phyloP scores from a whole-genome alignment of 257 asterid genomes.

The Salvia miltiorrhiza region DNA sequence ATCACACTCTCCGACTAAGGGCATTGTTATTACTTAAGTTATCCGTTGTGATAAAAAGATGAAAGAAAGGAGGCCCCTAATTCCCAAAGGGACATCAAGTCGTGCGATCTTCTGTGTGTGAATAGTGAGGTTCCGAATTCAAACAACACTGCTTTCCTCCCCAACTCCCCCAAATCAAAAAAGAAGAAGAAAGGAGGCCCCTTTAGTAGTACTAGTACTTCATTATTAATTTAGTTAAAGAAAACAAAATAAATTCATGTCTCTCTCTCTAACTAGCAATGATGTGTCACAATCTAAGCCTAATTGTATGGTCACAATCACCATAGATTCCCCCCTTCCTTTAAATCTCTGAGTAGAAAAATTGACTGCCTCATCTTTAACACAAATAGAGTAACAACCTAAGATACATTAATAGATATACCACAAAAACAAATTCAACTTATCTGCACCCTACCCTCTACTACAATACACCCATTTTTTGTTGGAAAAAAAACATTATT shows the following conservation, averaged over 20 bases:
- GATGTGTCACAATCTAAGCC: conserved; percentile 37
- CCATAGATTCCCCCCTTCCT: conserved; percentile 32
- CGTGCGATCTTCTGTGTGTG: too few species aligned
- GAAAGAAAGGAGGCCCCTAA: too few species aligned
- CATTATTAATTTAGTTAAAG: too few species aligned
- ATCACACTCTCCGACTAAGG: too few species aligned
- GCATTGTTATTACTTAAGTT: too few species aligned
- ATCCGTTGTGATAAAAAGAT: too few species aligned
- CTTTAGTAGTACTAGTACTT: too few species aligned
- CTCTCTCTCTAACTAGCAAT: neutral
- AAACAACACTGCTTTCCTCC: too few species aligned
- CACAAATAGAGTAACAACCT: conserved; percentile 33
- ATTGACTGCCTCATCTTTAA: conserved; percentile 23
- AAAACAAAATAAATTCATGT: neutral
- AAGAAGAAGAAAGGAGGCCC: too few species aligned
- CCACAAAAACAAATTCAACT: conserved; percentile 9
- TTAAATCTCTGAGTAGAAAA: conserved; percentile 27
- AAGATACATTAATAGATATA: conserved; percentile 20
- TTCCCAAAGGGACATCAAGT: too few species aligned
- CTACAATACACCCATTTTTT: neutral
- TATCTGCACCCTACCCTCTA: neutral
- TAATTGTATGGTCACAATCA: conserved; percentile 43
- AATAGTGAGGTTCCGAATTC: too few species aligned
- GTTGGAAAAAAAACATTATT: neutral
- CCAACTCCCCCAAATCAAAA: too few species aligned